A percentile compares a stretch with the other conserved stretches of the same genome.
Conservation (phyloP, 2,329 filamentous ascomycete genomes). For the Neocucurbitaria cava region DNA sequence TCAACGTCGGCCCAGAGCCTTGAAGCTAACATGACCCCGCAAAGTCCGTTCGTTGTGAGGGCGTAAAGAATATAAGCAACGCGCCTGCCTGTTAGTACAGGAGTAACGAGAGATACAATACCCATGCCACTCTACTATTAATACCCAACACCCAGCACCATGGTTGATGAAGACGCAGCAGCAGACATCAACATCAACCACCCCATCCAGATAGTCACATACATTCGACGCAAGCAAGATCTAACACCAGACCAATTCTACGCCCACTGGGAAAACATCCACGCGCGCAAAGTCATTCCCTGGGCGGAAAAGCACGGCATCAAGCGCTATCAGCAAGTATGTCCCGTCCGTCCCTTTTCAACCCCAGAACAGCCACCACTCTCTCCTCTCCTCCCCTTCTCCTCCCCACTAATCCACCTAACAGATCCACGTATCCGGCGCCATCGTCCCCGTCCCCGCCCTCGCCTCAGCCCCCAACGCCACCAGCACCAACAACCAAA, state of each 20-base stretch:
- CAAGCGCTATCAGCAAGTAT: constrained; percentile 43
- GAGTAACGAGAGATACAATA: not conserved
- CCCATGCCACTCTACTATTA: not conserved
- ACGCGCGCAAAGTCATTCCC: constrained; percentile 43
- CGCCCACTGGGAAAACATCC: constrained; percentile 45
- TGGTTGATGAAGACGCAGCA: not conserved
- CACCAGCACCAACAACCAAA: constrained; percentile 1
- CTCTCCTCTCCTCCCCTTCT: too few species aligned
- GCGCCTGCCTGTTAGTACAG: too few species aligned
- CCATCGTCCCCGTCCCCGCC: constrained; percentile 16
- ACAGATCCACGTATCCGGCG: constrained; percentile 24
- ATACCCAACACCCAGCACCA: too few species aligned
- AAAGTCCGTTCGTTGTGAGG: too few species aligned
- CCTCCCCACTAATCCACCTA: not conserved
- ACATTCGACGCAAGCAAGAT: constrained; percentile 37
- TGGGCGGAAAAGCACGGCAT: constrained; percentile 47
- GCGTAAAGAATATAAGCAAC: not conserved
- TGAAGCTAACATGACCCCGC: not conserved
- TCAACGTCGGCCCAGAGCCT: not conserved
- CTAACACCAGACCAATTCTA: constrained; percentile 43
- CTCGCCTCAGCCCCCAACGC: constrained; percentile 29
- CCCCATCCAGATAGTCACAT: constrained; percentile 22
- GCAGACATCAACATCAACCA: constrained; percentile 4
- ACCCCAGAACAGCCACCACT: too few species aligned
- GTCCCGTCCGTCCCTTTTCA: too few species aligned